Evolutionary conservation across 2,329 filamentous ascomycete species (phyloP).

Genomic region (Botrytis paeoniae): DNA sequence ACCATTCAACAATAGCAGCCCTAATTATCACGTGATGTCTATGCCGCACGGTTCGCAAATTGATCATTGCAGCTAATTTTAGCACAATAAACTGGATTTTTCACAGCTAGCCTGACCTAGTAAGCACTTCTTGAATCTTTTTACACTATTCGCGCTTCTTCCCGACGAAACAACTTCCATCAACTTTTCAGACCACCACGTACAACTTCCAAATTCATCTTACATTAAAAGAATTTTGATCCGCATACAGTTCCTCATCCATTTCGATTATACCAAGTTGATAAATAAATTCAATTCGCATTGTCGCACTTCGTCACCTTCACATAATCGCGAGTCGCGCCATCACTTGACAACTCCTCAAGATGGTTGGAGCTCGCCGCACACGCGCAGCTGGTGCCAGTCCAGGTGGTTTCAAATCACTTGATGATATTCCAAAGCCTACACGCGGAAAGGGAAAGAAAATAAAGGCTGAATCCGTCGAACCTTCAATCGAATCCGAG

Average conservation of each 20-base stretch:
- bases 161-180: conserved; percentile 13
- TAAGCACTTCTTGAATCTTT: neutral
- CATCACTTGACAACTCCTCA: neutral
- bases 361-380: conserved; percentile 14
- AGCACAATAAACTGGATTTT: neutral
- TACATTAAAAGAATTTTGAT: neutral
- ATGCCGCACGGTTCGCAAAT: fast-evolving
- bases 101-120: neutral
- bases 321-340: conserved; percentile 5
- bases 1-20: neutral
- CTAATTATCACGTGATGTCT: neutral
- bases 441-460: conserved; percentile 8
- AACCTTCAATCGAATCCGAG: conserved; percentile 6
- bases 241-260: neutral
- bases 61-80: neutral
- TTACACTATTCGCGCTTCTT: conserved; percentile 4
- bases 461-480: neutral
- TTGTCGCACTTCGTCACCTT: neutral
- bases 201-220: neutral
- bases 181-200: conserved; percentile 1
- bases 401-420: conserved; percentile 19
- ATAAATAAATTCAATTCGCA: neutral
- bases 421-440: conserved; percentile 15
- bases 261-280: neutral
- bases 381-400: conserved; percentile 11